Base-by-base conservation (phyloP, 2,329 filamentous ascomycete species). In the Clonostachys chloroleuca region DNA sequence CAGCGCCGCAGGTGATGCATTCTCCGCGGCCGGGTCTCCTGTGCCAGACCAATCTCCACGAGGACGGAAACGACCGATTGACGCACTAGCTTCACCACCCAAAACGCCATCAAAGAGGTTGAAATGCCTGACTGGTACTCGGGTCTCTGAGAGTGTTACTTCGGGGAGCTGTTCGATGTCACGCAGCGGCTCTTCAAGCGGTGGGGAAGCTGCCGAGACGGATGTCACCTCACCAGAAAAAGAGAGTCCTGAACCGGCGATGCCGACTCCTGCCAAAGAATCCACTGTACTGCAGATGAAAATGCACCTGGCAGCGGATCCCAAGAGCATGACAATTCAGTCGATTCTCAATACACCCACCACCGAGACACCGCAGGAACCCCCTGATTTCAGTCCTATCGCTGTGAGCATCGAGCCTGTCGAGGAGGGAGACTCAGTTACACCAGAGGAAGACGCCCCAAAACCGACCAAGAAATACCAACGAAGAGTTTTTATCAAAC, bases 21-120 rank as follows among this genome's bases (percentile, higher is more conserved):
- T 64, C 5, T 65, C 66, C 3, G 55, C 62, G 5, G 51, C 51
- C 3, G 49, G 54, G 5, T 66, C 63, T 7, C 57, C 62, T 3
- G 50, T 56, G 0, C 56, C 59, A 5, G 58, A 62, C 24, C 47
- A 47, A n/a, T 53, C 51, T 3, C 57, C 61, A 2, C 51, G 55
- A 34, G 58, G 54, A 8, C 57, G 55, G 10, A 80, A 75, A 55
- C 64, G 70, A 16, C 66, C 70, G 1, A 56, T 61, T 6, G 70
- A 74, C 34, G 63, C 62, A 5, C 62, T 81, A 6, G 72, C 71
- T 2, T 79, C 78, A 5, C 79, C 79, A 1, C 79, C 79, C 0
- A 64, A 75, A 12, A 83, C 79, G 0, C 79, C 79, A 0, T 66
- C 75, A 0, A 82, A 82, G 56, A 72, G 66, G 48, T 61, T 67